A percentile compares a stretch with the other conserved stretches of the same genome.
phyloP scores from a whole-genome alignment of 2,329 filamentous ascomycete species.

The Thyridium curvatum region DNA sequence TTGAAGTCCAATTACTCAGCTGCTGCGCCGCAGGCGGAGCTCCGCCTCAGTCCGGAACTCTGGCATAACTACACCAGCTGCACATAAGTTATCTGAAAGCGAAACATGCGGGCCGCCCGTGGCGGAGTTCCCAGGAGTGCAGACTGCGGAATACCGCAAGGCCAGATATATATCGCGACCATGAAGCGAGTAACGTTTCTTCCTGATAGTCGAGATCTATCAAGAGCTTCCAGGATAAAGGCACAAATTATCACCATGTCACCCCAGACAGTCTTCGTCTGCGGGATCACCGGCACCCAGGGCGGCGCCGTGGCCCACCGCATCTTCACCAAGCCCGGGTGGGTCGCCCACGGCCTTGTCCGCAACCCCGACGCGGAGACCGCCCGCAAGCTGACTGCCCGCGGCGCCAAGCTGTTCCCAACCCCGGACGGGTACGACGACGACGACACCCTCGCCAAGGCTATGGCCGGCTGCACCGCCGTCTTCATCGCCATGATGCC shows the following conservation, averaged over 20 bases:
- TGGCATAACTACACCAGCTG: too few species aligned
- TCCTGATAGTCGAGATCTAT: too few species aligned
- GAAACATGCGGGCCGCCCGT: too few species aligned
- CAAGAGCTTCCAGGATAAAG: too few species aligned
- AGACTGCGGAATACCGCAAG: too few species aligned
- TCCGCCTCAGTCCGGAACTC: too few species aligned
- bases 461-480: constrained; percentile 19
- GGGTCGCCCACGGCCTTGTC: constrained; percentile 21
- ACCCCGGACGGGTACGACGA: constrained; percentile 24
- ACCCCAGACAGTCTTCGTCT: constrained; percentile 27
- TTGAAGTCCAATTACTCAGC: too few species aligned
- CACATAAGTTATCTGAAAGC: too few species aligned
- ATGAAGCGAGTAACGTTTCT: too few species aligned
- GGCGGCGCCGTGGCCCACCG: constrained; percentile 26
- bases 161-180: too few species aligned
- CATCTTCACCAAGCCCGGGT: constrained; percentile 19
- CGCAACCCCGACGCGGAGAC: constrained; percentile 20
- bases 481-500: constrained; percentile 27
- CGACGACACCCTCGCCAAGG: constrained; percentile 16
- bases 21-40: too few species aligned
- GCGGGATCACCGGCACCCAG: constrained; percentile 31
- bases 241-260: constrained; percentile 6
- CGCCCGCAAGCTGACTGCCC: constrained; percentile 18
- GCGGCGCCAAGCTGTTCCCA: constrained; percentile 23
- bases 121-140: too few species aligned